A percentile compares a stretch with the other conserved stretches of the same genome.
These are phyloP conservation scores for Barbatosphaeria neglecta DNA, from an alignment of 495 filamentous ascomycete species.

Conservation along the genomic window DNA sequence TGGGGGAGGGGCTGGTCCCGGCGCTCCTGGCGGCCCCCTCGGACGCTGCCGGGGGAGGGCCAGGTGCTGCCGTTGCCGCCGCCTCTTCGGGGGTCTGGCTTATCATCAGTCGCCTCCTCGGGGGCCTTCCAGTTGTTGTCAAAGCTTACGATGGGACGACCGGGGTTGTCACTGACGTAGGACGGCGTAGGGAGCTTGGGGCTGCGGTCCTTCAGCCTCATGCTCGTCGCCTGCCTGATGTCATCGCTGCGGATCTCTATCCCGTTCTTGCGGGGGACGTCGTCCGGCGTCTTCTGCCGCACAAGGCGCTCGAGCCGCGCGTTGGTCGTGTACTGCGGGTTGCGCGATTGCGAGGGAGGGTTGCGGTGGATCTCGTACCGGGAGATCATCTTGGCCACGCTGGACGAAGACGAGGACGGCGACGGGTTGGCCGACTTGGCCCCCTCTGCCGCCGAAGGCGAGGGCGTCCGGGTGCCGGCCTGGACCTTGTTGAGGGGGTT, in stretches of 20 bases:
- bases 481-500: slow-evolving; percentile 47
- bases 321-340: slow-evolving; percentile 62
- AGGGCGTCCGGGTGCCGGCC: slow-evolving; percentile 25
- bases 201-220: slow-evolving; percentile 73
- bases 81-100: slow-evolving; percentile 28
- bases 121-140: slow-evolving; percentile 65
- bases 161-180: slow-evolving; percentile 70
- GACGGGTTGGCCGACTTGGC: neutral
- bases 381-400: slow-evolving; percentile 47
- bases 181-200: slow-evolving; percentile 74
- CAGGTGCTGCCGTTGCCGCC: slow-evolving; percentile 10
- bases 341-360: slow-evolving; percentile 61
- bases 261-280: slow-evolving; percentile 51
- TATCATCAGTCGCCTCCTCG: slow-evolving; percentile 45
- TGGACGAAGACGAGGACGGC: slow-evolving; percentile 18
- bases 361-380: slow-evolving; percentile 68
- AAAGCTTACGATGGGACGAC: slow-evolving; percentile 91
- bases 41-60: slow-evolving; percentile 6
- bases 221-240: slow-evolving; percentile 82
- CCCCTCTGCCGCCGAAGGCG: slow-evolving; percentile 1
- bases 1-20: slow-evolving; percentile 6
- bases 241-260: slow-evolving; percentile 77
- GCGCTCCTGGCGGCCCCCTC: slow-evolving; percentile 3
- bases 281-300: slow-evolving; percentile 7
- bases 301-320: slow-evolving; percentile 23